Conservation (phyloP, 2,329 filamentous ascomycete genomes). For the Monilinia fructigena region DNA sequence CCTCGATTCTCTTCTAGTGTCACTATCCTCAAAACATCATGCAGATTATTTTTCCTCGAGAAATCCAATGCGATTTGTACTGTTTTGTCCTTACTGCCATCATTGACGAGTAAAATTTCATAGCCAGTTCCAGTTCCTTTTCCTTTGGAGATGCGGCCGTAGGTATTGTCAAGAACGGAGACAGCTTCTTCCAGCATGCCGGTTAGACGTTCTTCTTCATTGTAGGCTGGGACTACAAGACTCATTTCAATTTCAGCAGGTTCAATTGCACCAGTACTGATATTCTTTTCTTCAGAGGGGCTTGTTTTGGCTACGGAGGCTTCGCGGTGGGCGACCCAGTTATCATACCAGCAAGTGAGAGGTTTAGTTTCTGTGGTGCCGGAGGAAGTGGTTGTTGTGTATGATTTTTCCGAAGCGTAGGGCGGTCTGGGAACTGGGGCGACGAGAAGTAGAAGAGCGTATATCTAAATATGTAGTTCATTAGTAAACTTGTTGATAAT, state of each 20-base stretch:
- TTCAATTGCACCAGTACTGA: constrained; percentile 58
- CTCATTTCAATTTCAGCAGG: constrained; percentile 81
- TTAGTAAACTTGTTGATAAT: not conserved
- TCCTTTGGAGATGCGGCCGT: constrained; percentile 53
- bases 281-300: constrained; percentile 30
- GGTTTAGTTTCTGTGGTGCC: constrained; percentile 56
- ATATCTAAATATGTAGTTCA: constrained; percentile 51
- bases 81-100: constrained; percentile 82
- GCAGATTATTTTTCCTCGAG: constrained; percentile 67
- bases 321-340: constrained; percentile 62
- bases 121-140: constrained; percentile 52
- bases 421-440: constrained; percentile 78
- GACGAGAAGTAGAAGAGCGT: constrained; percentile 67
- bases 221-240: constrained; percentile 92
- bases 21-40: constrained; percentile 79
- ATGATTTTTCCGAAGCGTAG: constrained; percentile 78
- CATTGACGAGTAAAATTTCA: constrained; percentile 90
- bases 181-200: constrained; percentile 91
- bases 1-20: constrained; percentile 79
- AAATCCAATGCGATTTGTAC: constrained; percentile 78
- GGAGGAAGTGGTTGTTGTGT: constrained; percentile 69
- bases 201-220: constrained; percentile 79
- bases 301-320: constrained; percentile 42
- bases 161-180: constrained; percentile 74
- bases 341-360: constrained; percentile 86